Evolutionary conservation across 208 protist species (phyloP).

Genomic region (Leishmania turanica): DNA sequence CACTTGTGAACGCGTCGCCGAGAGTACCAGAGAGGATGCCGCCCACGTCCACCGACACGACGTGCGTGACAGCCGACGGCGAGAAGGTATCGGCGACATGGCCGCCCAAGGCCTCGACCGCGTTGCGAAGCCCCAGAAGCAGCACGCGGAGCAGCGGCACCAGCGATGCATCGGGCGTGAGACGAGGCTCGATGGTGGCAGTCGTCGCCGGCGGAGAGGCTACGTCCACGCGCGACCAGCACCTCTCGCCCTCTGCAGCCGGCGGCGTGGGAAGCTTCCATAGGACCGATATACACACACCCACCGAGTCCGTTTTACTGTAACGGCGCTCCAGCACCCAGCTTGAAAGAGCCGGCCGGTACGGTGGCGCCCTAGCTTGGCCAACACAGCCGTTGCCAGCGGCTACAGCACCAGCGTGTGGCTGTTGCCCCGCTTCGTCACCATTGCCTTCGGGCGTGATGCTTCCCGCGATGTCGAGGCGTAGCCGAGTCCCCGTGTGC

Average conservation of each 20-base stretch:
- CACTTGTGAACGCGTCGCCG: slow-evolving; percentile 20
- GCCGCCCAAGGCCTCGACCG: slow-evolving; percentile 62
- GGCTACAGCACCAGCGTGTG: background rate
- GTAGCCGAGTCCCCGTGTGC: background rate
- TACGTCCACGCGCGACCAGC: background rate
- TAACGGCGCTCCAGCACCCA: slow-evolving; percentile 63
- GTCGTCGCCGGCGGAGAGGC: background rate
- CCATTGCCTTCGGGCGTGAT: background rate
- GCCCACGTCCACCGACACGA: slow-evolving; percentile 66
- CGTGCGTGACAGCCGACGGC: slow-evolving; percentile 62
- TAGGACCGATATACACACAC: slow-evolving; percentile 46
- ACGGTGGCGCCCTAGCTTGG: no score
- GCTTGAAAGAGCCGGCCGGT: slow-evolving; percentile 32
- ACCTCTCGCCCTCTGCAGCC: background rate
- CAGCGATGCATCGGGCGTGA: slow-evolving; percentile 5
- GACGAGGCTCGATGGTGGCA: background rate
- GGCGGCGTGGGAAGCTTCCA: slow-evolving; percentile 31
- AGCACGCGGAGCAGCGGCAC: slow-evolving; percentile 52
- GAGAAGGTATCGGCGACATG: slow-evolving; percentile 43
- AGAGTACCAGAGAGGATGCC: slow-evolving; percentile 39
- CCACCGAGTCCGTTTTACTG: slow-evolving; percentile 46
- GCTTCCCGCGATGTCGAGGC: background rate
- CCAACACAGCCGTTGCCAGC: background rate
- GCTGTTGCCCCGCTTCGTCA: background rate
- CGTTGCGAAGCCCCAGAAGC: slow-evolving; percentile 44